Conservation (phyloP, 495 filamentous ascomycete genomes). For the Podospora pseudocomata region DNA sequence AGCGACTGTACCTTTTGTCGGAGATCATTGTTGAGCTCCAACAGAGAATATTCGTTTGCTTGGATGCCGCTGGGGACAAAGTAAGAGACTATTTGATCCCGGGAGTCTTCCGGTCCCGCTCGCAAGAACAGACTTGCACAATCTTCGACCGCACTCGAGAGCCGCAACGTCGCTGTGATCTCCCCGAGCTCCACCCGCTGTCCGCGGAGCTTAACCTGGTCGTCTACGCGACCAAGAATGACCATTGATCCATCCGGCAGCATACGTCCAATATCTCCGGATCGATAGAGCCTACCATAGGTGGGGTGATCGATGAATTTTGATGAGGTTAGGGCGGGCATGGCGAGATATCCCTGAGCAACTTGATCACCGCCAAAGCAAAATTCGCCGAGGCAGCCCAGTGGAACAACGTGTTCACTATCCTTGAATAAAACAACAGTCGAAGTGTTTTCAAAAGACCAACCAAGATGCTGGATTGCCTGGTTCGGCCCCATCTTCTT, state of each 20-base stretch:
- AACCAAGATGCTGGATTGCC: slow-evolving; percentile 56
- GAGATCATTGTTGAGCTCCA: slow-evolving; percentile 25
- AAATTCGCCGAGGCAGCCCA: slow-evolving; percentile 72
- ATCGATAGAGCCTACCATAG: slow-evolving; percentile 66
- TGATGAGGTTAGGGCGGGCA: slow-evolving; percentile 48
- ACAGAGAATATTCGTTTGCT: slow-evolving; percentile 22
- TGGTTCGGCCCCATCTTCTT: slow-evolving; percentile 50
- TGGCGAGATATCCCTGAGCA: slow-evolving; percentile 65
- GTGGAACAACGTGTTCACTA: slow-evolving; percentile 48
- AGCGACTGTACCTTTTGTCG: slow-evolving; percentile 31
- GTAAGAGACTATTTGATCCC: slow-evolving; percentile 54
- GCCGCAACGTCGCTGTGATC: slow-evolving; percentile 57
- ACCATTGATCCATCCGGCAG: slow-evolving; percentile 65
- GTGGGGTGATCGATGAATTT: slow-evolving; percentile 63
- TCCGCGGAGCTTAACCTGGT: slow-evolving; percentile 79
- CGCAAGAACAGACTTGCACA: slow-evolving; percentile 52
- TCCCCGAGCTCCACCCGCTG: slow-evolving; percentile 77
- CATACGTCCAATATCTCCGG: slow-evolving; percentile 68
- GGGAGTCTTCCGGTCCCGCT: slow-evolving; percentile 13
- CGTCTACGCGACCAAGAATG: slow-evolving; percentile 70
- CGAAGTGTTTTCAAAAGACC: slow-evolving; percentile 65
- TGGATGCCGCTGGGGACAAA: slow-evolving; percentile 43
- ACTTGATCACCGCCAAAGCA: slow-evolving; percentile 81
- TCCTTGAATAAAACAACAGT: slow-evolving; percentile 56
- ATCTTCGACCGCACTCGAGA: slow-evolving; percentile 42